Base-by-base conservation (phyloP, 768 basidiomycete genomes). In the Multifurca ochricompacta region DNA sequence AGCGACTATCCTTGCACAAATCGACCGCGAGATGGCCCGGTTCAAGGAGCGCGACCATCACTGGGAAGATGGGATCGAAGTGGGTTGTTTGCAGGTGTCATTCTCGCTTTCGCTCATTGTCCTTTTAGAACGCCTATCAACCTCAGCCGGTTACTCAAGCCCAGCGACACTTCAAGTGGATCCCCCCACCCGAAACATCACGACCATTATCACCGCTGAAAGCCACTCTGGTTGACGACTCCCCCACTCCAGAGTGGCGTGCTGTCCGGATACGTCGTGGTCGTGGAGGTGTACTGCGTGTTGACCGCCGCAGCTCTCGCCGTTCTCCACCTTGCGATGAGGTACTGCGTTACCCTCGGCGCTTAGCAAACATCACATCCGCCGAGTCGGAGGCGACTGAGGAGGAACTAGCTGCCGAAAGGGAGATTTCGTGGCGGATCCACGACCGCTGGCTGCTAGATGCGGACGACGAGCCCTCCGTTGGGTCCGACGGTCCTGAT, bases 1-100 rank as follows among this genome's bases (percentile, higher is more conserved):
- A 44, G 72, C 73, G 1, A 69, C 74, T 10, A 84, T 91, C 58
- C 76, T 72, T 53, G 75, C 74, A 42, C 76, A 77, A 65, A 77
- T 86, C 66, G 87, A 85, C 64, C 73, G 73, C n/a, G 74, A 78
- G 41, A 68, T 85, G 64, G 72, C 67, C 23, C 72, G 59, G 34
- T 59, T 84, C 66, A 85, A 83, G 65, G 87, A 92, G 45, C 68
- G 75, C 44, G 87, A 93, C 62, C 77, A 83, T 45, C 77, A 81
- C 46, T 95, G 91, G 85, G 93, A 95, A 61, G 93, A 97, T 64
- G 73, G 76, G 48, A 76, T 90, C 59, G 93, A 96, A 69, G 87
- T 91, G 65, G 65, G 78, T 68, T 2, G 47, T 51, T 32, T 41
- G 21, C 19, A 23, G 30, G 43, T 14, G 23, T 6, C 35, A 13